Evolutionary conservation across 108 stramenopile genomes (phyloP).

Genomic region (Conticribra weissflogii): DNA sequence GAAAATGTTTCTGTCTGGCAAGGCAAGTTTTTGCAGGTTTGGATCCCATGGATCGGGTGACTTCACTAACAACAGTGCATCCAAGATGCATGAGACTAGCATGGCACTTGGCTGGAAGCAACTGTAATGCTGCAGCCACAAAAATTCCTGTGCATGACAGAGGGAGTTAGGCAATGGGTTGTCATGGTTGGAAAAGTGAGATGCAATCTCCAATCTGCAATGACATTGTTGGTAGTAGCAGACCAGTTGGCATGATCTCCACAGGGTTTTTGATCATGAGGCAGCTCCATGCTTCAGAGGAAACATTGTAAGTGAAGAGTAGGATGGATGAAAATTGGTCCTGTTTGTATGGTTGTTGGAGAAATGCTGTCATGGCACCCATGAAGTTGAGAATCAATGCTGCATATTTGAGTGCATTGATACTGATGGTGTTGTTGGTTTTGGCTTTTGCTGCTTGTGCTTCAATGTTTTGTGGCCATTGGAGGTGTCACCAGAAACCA

Average conservation of each 20-base stretch:
- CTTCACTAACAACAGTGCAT: neutral
- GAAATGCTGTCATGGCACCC: neutral
- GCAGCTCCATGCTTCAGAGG: neutral
- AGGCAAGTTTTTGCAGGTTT: neutral
- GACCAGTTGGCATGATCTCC: neutral
- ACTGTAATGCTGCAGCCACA: neutral
- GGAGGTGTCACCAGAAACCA: neutral
- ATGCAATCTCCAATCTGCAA: neutral
- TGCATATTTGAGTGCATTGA: conserved; percentile 2
- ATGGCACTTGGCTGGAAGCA: neutral
- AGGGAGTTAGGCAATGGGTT: neutral
- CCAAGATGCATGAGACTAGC: neutral
- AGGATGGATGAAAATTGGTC: neutral
- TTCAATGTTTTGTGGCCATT: neutral
- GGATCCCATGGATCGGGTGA: neutral
- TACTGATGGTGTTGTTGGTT: conserved; percentile 2
- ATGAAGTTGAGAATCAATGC: neutral
- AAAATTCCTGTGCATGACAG: neutral
- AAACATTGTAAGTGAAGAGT: neutral
- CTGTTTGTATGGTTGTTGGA: neutral
- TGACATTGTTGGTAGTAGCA: neutral
- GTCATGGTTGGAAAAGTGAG: neutral
- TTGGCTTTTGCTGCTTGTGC: neutral
- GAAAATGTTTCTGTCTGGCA: neutral
- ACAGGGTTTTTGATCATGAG: conserved; percentile 2